These are phyloP conservation scores for Paramarasmius palmivorus DNA, from an alignment of 1,284 basidiomycete genomes.

Conservation along the genomic window DNA sequence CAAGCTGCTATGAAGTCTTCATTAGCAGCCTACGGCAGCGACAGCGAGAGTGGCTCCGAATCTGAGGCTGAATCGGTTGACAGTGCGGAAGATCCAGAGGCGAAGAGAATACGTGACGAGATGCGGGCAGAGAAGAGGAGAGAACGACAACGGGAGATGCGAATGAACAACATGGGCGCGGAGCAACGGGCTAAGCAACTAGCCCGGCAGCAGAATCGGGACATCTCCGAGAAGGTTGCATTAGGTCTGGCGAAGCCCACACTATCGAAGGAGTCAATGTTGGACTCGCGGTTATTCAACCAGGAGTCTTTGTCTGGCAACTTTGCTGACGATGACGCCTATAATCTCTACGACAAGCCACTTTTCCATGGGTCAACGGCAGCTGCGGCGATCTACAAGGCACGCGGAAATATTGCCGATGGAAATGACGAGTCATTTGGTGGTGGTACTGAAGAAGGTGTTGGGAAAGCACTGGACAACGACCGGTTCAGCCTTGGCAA, in stretches of 20 bases:
- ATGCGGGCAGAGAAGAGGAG: slow-evolving; percentile 91
- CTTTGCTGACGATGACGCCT: slow-evolving; percentile 92
- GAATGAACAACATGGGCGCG: slow-evolving; percentile 99
- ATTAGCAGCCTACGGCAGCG: slow-evolving; percentile 85
- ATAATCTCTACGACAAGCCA: slow-evolving; percentile 93
- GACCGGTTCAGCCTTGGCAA: slow-evolving; percentile 95
- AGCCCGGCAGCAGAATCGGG: slow-evolving; percentile 94
- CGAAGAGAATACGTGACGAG: slow-evolving; percentile 82
- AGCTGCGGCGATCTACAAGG: slow-evolving; percentile 97
- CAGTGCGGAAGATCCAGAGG: slow-evolving; percentile 82
- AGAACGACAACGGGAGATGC: slow-evolving; percentile 95
- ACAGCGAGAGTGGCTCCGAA: slow-evolving; percentile 54
- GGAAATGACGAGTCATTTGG: slow-evolving; percentile 90
- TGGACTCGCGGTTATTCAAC: slow-evolving; percentile 97
- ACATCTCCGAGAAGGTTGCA: slow-evolving; percentile 99
- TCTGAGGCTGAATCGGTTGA: slow-evolving; percentile 47
- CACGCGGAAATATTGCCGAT: slow-evolving; percentile 80
- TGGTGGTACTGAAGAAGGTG: slow-evolving; percentile 93
- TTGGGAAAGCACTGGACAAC: slow-evolving; percentile 86
- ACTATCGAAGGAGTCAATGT: slow-evolving; percentile 91
- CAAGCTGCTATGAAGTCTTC: slow-evolving; percentile 73
- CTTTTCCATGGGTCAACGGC: slow-evolving; percentile 96
- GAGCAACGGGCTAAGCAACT: slow-evolving; percentile 96
- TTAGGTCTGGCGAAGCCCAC: slow-evolving; percentile 97
- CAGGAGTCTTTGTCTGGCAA: slow-evolving; percentile 81